Conservation (phyloP, 257 asterid genomes). For the Leptodermis oblonga region DNA sequence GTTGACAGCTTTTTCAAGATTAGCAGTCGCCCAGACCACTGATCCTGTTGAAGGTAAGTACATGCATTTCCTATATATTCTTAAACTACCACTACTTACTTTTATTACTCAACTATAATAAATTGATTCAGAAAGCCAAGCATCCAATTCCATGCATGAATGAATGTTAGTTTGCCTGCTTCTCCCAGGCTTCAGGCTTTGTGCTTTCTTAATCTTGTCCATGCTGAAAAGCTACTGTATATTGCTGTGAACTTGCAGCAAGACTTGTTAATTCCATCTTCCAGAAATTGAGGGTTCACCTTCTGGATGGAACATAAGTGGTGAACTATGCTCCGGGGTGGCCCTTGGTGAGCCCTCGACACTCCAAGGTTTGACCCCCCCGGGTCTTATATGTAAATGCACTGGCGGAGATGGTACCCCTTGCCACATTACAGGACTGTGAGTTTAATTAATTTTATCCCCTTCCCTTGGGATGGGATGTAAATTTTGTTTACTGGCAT, state of each 20-base stretch:
- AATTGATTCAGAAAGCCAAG: not conserved
- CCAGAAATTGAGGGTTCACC: conserved; percentile 30
- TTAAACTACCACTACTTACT: not conserved
- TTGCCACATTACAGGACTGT: conserved; percentile 33
- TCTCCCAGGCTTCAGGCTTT: too few relatives aligned
- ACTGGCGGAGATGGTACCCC: conserved; percentile 27
- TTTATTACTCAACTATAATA: not conserved
- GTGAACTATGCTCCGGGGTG: conserved; percentile 59
- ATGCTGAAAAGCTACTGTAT: too few relatives aligned
- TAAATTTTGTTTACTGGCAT: not conserved
- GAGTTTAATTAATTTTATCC: not conserved
- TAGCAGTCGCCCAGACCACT: not conserved
- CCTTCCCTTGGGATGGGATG: not conserved
- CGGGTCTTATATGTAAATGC: conserved; percentile 69
- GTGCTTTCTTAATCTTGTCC: too few relatives aligned
- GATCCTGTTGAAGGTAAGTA: conserved; percentile 4
- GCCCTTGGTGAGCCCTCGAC: conserved; percentile 35
- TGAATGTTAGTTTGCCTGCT: not conserved
- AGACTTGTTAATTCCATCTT: conserved; percentile 45
- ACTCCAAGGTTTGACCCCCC: conserved; percentile 31
- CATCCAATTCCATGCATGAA: not conserved
- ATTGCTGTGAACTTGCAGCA: conserved; percentile 35
- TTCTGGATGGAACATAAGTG: conserved; percentile 52
- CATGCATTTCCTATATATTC: not conserved
- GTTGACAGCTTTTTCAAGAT: not conserved